Base-by-base conservation (phyloP, 768 basidiomycete genomes). In the Termitomyces sp. region DNA sequence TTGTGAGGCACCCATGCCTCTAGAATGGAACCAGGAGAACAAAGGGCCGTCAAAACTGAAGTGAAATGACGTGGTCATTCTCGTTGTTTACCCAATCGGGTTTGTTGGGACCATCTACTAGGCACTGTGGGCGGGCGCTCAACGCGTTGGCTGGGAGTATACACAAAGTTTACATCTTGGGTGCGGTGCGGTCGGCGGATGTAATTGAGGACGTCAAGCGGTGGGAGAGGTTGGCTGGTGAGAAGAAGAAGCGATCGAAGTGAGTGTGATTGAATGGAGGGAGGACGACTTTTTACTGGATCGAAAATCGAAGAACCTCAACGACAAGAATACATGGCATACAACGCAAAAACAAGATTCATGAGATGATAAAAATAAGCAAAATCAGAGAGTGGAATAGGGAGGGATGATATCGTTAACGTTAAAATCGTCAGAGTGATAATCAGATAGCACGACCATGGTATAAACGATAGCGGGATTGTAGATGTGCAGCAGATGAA, bases 321-420 rank as follows among this genome's bases (percentile, higher is more conserved):
- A 38, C 49, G 44, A 45, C 33, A 54, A 22, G 31, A 27, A 49
- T 18, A 39, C 18, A 46, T 42, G 44, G 27, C 46, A 49, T 58
- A 58, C 53, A 58, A 36, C 29, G 41, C 50, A 51, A 33, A 29
- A 29, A 29, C 29, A 29, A 29, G 29, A 29, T 9, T 29, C 33
- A 31, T 29, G 50, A 54, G 49, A 50, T 51, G 33, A 58, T 58
- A 58, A 53, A 59, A 42, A 53, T 59, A 59, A 47, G 25, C 32
- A 38, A 41, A 52, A 42, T n/a, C n/a, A n/a, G n/a, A n/a, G n/a
- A n/a, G n/a, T n/a, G n/a, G n/a, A 42, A 35, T 18, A n/a, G 49
- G 20, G 50, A 29, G 48, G 23, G 36, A 40, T 11, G 46, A 50
- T 50, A 50, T 39, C 27, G 53, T 42, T 40, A 52, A 13, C 23